These are phyloP conservation scores for Trichosporon asahii DNA, from an alignment of 1,284 basidiomycete species.

Conservation along the genomic window DNA sequence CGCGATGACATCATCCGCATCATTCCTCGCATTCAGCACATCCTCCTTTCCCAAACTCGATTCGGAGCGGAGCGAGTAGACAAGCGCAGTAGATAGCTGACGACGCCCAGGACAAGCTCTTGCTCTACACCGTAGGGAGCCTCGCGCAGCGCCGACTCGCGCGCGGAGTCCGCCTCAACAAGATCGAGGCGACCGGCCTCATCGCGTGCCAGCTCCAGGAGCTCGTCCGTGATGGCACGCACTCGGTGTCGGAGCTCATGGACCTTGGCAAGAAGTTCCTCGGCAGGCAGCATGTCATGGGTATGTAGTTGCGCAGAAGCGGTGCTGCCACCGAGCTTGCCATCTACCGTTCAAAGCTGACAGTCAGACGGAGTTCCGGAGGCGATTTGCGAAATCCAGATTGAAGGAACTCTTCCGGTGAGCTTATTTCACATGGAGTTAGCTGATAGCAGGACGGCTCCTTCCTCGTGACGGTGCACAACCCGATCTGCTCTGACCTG, in stretches of 20 bases:
- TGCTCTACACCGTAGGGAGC: slow-evolving; percentile 64
- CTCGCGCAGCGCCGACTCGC: slow-evolving; percentile 93
- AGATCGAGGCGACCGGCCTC: slow-evolving; percentile 81
- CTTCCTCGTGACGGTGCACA: slow-evolving; percentile 90
- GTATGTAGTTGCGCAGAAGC: slow-evolving; percentile 19
- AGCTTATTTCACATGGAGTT: too few relatives aligned
- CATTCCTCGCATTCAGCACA: neutral
- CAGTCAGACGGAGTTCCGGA: slow-evolving; percentile 41
- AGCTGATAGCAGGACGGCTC: slow-evolving; percentile 53
- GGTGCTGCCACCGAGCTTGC: neutral
- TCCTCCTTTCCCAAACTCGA: neutral
- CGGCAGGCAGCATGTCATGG: slow-evolving; percentile 82
- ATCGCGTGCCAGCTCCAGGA: slow-evolving; percentile 91
- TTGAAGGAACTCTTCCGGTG: slow-evolving; percentile 87
- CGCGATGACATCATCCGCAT: neutral
- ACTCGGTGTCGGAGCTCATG: slow-evolving; percentile 87
- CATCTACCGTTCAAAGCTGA: neutral
- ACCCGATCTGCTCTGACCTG: slow-evolving; percentile 80
- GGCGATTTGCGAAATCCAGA: slow-evolving; percentile 73
- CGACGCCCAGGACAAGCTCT: slow-evolving; percentile 51
- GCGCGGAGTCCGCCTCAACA: slow-evolving; percentile 79
- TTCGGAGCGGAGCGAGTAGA: neutral
- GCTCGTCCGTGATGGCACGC: slow-evolving; percentile 86
- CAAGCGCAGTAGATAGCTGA: neutral
- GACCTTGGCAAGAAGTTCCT: slow-evolving; percentile 83